These are phyloP conservation scores for Calonectria multiphialidica DNA, from an alignment of 2,329 filamentous ascomycete species.

Conservation along the genomic window DNA sequence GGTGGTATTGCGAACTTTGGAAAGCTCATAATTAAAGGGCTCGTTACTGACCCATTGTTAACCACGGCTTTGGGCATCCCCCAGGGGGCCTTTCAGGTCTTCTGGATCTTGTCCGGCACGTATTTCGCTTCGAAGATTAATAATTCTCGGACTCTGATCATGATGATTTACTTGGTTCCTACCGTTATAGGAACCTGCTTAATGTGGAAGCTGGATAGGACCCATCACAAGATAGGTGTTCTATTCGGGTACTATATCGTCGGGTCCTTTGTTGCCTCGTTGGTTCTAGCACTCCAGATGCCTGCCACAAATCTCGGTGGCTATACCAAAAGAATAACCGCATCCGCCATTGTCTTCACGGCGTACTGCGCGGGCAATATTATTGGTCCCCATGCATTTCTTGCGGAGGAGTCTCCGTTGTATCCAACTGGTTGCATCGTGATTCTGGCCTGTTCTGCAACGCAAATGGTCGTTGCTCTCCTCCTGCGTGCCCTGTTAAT, in stretches of 20 bases:
- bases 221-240: conserved; percentile 55
- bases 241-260: conserved; percentile 65
- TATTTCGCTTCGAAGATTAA: conserved; percentile 61
- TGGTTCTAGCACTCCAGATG: conserved; percentile 66
- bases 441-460: conserved; percentile 29
- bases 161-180: conserved; percentile 62
- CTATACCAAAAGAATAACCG: conserved; percentile 60
- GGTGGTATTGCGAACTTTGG: conserved; percentile 67
- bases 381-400: conserved; percentile 51
- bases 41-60: conserved; percentile 45
- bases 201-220: conserved; percentile 60
- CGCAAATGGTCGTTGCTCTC: conserved; percentile 36
- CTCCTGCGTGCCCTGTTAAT: conserved; percentile 23
- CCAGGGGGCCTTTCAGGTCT: conserved; percentile 62
- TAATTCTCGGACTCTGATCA: conserved; percentile 62
- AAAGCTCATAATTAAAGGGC: conserved; percentile 63
- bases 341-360: conserved; percentile 59
- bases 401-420: conserved; percentile 56
- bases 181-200: conserved; percentile 60
- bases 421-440: conserved; percentile 64
- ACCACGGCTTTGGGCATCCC: conserved; percentile 66
- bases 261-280: conserved; percentile 60
- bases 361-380: conserved; percentile 52
- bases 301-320: conserved; percentile 61
- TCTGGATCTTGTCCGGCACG: conserved; percentile 63